Evolutionary conservation across 257 asterid genomes (phyloP).

Genomic region (Buddleja alternifolia): DNA sequence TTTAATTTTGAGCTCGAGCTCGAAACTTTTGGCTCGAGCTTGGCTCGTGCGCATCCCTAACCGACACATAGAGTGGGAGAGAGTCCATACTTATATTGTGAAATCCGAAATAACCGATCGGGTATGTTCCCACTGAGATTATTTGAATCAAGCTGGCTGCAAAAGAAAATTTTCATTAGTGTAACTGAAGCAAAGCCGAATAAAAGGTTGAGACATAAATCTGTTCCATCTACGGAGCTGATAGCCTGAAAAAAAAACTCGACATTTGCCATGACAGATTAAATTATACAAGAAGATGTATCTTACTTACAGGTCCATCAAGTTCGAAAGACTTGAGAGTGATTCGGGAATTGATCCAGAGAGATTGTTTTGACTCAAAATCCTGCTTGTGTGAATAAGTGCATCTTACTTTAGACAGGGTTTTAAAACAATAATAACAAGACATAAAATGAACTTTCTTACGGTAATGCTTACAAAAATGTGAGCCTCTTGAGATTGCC

Average conservation of each 20-base stretch:
- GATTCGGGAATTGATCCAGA: constrained; percentile 61
- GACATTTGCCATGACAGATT: too few species aligned
- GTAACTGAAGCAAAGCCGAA: background rate
- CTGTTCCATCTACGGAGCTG: background rate
- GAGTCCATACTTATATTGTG: constrained; percentile 52
- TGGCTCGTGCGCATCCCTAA: too few species aligned
- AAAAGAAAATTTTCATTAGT: background rate
- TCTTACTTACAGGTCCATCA: constrained; percentile 17
- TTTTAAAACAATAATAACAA: background rate
- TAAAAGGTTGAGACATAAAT: too few species aligned
- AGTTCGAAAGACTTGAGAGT: constrained; percentile 37
- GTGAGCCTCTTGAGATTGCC: constrained; percentile 57
- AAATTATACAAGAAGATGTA: too few species aligned
- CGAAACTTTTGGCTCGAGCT: too few species aligned
- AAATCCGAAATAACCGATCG: constrained; percentile 45
- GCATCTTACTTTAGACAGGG: constrained; percentile 5
- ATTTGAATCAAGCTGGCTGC: constrained; percentile 65
- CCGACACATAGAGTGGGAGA: background rate
- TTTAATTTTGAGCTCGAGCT: too few species aligned
- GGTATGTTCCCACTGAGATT: constrained; percentile 57
- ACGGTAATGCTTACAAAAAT: constrained; percentile 49
- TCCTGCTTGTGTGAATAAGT: constrained; percentile 36
- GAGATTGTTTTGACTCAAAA: constrained; percentile 60
- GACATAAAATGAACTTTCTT: background rate
- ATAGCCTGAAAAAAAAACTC: too few species aligned